These are phyloP conservation scores for Pseudotulostoma volvatum DNA, from an alignment of 495 filamentous ascomycete species.

Conservation along the genomic window DNA sequence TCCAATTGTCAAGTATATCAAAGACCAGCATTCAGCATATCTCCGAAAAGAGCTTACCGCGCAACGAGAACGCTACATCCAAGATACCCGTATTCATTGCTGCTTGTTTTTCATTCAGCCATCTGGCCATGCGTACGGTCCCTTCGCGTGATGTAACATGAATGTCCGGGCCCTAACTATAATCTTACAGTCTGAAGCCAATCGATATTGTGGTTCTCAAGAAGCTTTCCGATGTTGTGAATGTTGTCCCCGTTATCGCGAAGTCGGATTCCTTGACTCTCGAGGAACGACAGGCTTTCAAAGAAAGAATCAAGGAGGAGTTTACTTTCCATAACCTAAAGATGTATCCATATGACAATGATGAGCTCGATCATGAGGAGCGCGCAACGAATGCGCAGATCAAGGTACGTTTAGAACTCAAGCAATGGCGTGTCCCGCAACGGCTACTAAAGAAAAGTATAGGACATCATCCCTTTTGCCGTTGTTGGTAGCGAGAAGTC, in stretches of 20 bases:
- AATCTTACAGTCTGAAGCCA: conserved; percentile 70
- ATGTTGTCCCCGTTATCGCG: conserved; percentile 96
- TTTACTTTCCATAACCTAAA: conserved; percentile 98
- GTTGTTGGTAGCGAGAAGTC: conserved; percentile 96
- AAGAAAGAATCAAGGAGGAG: conserved; percentile 98
- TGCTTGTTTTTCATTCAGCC: conserved; percentile 99
- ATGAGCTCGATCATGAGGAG: conserved; percentile 96
- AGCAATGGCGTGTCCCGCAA: conserved; percentile 4
- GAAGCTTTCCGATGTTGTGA: conserved; percentile 98
- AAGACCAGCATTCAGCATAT: conserved; percentile 99
- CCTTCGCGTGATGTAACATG: too few species aligned
- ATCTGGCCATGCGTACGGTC: conserved; percentile 71
- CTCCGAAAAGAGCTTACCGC: conserved; percentile 99
- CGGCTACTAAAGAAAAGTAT: conserved; percentile 1
- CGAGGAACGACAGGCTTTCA: conserved; percentile 90
- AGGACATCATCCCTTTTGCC: conserved; percentile 93
- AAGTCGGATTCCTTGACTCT: conserved; percentile 95
- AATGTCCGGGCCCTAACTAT: too few species aligned
- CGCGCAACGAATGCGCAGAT: conserved; percentile 83
- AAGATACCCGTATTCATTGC: conserved; percentile 98
- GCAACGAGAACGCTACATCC: conserved; percentile 96
- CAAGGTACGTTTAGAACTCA: conserved; percentile 44
- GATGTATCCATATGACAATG: conserved; percentile 99
- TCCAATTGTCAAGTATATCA: conserved; percentile 99
- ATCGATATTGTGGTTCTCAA: conserved; percentile 99